Conservation (phyloP, 768 basidiomycete species). For the Suillus ampliporus region DNA sequence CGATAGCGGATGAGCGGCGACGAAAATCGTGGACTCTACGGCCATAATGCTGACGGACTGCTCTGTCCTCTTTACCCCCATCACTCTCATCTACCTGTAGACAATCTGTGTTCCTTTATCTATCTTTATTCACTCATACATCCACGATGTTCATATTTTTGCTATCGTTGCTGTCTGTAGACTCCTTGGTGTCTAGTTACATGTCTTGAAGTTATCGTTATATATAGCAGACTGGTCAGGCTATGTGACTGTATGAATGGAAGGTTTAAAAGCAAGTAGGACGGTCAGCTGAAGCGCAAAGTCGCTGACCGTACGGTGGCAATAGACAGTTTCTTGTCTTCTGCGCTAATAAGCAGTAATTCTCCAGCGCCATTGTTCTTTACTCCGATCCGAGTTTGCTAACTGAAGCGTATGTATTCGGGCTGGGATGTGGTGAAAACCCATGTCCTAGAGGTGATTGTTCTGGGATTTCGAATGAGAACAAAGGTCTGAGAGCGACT, state of each 20-base stretch:
- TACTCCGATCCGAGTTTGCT: background rate
- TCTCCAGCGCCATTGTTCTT: too few species aligned
- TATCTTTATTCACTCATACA: conserved; percentile 6
- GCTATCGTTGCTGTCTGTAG: background rate
- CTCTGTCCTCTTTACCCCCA: background rate
- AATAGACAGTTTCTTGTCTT: background rate
- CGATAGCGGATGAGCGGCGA: conserved; percentile 48
- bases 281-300: background rate
- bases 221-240: too few species aligned
- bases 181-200: background rate
- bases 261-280: background rate
- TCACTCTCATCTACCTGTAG: background rate
- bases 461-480: background rate
- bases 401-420: background rate
- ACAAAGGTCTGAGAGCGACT: background rate
- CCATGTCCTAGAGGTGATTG: background rate
- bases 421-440: background rate
- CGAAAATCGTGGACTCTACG: conserved; percentile 5
- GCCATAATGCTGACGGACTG: background rate
- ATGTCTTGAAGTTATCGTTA: background rate
- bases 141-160: background rate
- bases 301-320: background rate
- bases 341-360: background rate
- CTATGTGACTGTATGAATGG: too few species aligned
- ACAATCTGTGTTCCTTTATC: conserved; percentile 7